Conservation (phyloP, 371 early-diverging fungal species). For the Mucor plumbeus region DNA sequence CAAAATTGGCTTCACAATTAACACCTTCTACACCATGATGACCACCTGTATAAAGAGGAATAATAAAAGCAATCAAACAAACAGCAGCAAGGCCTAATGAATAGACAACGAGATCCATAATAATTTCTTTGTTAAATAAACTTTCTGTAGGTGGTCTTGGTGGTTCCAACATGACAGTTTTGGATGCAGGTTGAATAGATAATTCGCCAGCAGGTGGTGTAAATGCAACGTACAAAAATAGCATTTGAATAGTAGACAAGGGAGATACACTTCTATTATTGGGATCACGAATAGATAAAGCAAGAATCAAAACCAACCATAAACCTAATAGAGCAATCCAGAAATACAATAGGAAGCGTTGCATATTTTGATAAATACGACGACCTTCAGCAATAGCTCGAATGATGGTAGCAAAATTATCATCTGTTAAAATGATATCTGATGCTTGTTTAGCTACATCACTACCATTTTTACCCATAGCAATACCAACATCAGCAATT, state of each 20-base stretch:
- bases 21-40: constrained; percentile 57
- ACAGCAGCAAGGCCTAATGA: constrained; percentile 58
- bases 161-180: constrained; percentile 78
- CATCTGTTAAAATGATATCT: constrained; percentile 87
- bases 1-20: constrained; percentile 63
- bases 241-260: constrained; percentile 42
- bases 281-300: constrained; percentile 75
- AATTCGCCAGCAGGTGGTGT: constrained; percentile 83
- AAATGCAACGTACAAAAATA: constrained; percentile 33
- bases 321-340: constrained; percentile 58
- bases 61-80: constrained; percentile 58
- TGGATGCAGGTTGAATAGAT: constrained; percentile 80
- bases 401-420: constrained; percentile 88
- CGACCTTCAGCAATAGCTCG: constrained; percentile 85
- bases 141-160: constrained; percentile 76
- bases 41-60: constrained; percentile 61
- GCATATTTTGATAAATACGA: constrained; percentile 90
- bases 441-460: constrained; percentile 93
- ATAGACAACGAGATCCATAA: constrained; percentile 37
- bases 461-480: constrained; percentile 90
- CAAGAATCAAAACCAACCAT: constrained; percentile 62
- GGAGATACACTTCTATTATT: constrained; percentile 72
- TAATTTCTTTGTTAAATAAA: constrained; percentile 55
- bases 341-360: constrained; percentile 88
- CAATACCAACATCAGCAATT: constrained; percentile 90